phyloP scores from a whole-genome alignment of 1,284 basidiomycete genomes.

The Cutaneotrichosporon daszewskae region DNA sequence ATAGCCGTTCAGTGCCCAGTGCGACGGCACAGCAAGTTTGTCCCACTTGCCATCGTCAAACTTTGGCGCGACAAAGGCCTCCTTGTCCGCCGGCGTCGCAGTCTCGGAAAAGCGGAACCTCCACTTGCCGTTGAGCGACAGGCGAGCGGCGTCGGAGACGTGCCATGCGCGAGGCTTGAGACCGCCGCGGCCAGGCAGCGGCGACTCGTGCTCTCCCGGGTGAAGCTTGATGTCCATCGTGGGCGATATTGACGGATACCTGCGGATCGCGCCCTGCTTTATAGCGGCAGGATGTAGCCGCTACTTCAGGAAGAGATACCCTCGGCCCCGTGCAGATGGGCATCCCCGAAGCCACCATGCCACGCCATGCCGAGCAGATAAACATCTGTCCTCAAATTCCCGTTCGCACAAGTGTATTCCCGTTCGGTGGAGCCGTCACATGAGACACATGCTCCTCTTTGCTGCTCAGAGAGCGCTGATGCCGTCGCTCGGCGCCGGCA shows the following conservation, averaged over 20 bases:
- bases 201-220: constrained; percentile 13
- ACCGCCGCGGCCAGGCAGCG: constrained; percentile 2
- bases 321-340: too few relatives aligned
- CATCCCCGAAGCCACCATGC: too few relatives aligned
- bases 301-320: too few relatives aligned
- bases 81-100: background rate
- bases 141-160: constrained; percentile 1
- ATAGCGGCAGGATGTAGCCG: too few relatives aligned
- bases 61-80: constrained; percentile 3
- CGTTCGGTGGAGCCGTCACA: too few relatives aligned
- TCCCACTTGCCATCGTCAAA: constrained; percentile 9
- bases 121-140: constrained; percentile 21
- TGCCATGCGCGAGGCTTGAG: constrained; percentile 15
- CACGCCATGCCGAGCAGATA: too few relatives aligned
- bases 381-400: too few relatives aligned
- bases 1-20: constrained; percentile 15
- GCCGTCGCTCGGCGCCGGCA: too few relatives aligned
- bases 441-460: too few relatives aligned
- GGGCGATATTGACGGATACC: background rate
- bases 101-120: constrained; percentile 15
- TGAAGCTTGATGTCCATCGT: constrained; percentile 16
- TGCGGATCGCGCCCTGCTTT: too few relatives aligned
- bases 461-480: too few relatives aligned
- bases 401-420: too few relatives aligned
- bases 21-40: constrained; percentile 8